These are phyloP conservation scores for Neonectria coccinea DNA, from an alignment of 2,329 filamentous ascomycete genomes.

Conservation along the genomic window DNA sequence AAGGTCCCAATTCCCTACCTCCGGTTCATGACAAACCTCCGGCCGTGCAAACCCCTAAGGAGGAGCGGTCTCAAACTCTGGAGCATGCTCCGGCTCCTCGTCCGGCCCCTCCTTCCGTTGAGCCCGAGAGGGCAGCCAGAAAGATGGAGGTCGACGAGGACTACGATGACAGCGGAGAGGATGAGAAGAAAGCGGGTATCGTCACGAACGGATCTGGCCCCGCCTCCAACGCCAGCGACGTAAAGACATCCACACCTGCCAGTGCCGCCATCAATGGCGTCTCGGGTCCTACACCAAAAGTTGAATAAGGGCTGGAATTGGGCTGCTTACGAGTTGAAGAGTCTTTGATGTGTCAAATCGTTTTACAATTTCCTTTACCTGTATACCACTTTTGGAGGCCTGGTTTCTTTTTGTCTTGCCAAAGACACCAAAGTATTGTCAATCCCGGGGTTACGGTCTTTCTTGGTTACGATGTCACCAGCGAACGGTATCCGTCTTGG, in stretches of 20 bases:
- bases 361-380: constrained; percentile 33
- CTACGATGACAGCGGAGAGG: constrained; percentile 94
- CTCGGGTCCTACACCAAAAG: constrained; percentile 57
- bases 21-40: constrained; percentile 62
- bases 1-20: constrained; percentile 67
- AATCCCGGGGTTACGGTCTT: constrained; percentile 39
- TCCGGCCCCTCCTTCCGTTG: constrained; percentile 64
- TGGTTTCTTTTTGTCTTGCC: constrained; percentile 40
- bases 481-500: constrained; percentile 45
- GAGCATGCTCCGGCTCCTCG: constrained; percentile 56
- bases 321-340: constrained; percentile 42
- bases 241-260: constrained; percentile 63
- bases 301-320: constrained; percentile 52
- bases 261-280: constrained; percentile 61
- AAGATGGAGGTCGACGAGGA: constrained; percentile 99
- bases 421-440: constrained; percentile 35
- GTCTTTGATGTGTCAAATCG: constrained; percentile 38
- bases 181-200: constrained; percentile 73
- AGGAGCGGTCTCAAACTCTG: constrained; percentile 66
- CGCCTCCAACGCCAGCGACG: constrained; percentile 61
- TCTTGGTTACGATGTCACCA: constrained; percentile 48
- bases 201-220: constrained; percentile 60
- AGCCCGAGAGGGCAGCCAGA: constrained; percentile 84
- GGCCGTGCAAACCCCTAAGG: constrained; percentile 58
- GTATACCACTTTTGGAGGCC: constrained; percentile 38